Percentiles rank a stretch among this genome's conserved stretches.
These are phyloP conservation scores for Colletotrichum incanum DNA, from an alignment of 2,329 filamentous ascomycete species.

Conservation along the genomic window DNA sequence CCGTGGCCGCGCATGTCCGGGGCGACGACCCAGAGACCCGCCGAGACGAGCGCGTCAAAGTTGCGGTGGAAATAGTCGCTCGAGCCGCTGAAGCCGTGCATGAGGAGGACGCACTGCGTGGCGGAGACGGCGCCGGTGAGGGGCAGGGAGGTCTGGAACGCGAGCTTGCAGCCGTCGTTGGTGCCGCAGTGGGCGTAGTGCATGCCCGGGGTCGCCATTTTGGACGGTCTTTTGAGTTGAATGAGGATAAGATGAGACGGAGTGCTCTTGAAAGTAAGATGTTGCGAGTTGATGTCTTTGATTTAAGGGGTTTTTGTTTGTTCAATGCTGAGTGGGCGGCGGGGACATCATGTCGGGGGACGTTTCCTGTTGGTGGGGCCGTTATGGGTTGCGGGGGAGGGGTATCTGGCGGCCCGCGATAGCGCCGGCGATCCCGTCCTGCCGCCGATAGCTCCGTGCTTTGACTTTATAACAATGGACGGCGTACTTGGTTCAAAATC, in stretches of 20 bases:
- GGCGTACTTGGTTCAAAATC: not conserved
- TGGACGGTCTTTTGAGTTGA: not conserved
- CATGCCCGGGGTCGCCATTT: conserved; percentile 47
- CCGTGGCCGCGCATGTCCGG: conserved; percentile 59
- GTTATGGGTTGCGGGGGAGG: conserved; percentile 25
- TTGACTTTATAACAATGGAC: not conserved
- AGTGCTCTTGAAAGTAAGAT: not conserved
- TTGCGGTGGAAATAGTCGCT: conserved; percentile 57
- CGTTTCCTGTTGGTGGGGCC: conserved; percentile 38
- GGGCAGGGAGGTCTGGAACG: conserved; percentile 55
- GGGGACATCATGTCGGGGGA: conserved; percentile 33
- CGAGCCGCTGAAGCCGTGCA: conserved; percentile 60
- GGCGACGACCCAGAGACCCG: conserved; percentile 55
- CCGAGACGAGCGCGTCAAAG: conserved; percentile 46
- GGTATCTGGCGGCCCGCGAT: conserved; percentile 18
- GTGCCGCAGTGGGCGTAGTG: conserved; percentile 48
- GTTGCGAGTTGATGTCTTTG: not conserved
- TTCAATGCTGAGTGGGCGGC: conserved; percentile 15
- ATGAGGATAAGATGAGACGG: not conserved
- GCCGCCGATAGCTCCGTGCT: conserved; percentile 8
- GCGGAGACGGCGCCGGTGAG: conserved; percentile 37
- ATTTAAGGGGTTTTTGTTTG: conserved; percentile 5
- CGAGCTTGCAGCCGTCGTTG: conserved; percentile 54
- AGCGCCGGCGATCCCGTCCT: conserved; percentile 28
- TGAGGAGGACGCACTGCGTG: conserved; percentile 52